Evolutionary conservation across 768 basidiomycete genomes (phyloP).

Genomic region (Suillus hirtellus): DNA sequence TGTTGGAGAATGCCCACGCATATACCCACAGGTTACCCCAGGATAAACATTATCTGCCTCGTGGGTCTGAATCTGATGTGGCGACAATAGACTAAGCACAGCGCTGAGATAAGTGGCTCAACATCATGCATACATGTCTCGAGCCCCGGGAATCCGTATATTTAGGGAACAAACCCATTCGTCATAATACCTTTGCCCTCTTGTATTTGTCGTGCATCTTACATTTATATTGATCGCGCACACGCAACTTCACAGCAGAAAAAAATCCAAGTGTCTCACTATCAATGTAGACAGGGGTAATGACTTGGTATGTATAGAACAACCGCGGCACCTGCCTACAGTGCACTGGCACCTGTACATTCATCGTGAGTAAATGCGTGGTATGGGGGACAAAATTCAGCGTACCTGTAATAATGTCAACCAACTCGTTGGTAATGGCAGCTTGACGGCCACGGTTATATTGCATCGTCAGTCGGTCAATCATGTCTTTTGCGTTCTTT

Average conservation of each 20-base stretch:
- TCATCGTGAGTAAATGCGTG: neutral
- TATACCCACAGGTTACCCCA: neutral
- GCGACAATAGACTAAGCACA: neutral
- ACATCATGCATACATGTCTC: too few species aligned
- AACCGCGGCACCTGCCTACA: constrained; percentile 31
- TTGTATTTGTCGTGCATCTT: neutral
- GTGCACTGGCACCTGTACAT: constrained; percentile 47
- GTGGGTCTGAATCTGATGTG: too few species aligned
- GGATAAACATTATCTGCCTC: neutral
- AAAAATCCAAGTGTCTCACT: constrained; percentile 25
- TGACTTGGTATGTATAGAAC: constrained; percentile 19
- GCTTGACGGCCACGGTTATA: constrained; percentile 99
- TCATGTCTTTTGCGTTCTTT: constrained; percentile 98
- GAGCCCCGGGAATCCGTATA: neutral
- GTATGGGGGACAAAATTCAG: constrained; percentile 10
- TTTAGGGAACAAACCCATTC: neutral
- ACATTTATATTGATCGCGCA: neutral
- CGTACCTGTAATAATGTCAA: constrained; percentile 89
- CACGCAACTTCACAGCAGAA: constrained; percentile 10
- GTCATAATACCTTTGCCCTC: neutral
- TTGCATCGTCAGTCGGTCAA: constrained; percentile 81
- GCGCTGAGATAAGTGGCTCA: neutral
- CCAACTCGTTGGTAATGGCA: constrained; percentile 93
- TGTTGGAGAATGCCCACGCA: neutral
- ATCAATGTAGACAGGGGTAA: constrained; percentile 11